Evolutionary conservation across 768 basidiomycete species (phyloP).

Genomic region (Boletus coccyginus): DNA sequence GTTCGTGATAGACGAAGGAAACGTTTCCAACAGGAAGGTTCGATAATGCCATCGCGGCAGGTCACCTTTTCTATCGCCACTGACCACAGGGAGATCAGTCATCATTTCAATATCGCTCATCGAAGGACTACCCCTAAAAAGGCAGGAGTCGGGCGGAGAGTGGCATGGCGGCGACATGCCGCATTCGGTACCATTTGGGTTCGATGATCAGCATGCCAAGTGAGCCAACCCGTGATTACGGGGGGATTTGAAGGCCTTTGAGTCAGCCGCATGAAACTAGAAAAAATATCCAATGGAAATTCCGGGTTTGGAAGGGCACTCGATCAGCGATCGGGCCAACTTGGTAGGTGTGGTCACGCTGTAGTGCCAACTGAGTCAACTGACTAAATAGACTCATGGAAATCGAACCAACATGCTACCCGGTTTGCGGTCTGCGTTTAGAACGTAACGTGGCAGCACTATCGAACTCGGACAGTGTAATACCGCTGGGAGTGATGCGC

Average conservation of each 20-base stretch:
- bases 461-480: too few species aligned
- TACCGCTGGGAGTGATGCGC: not conserved
- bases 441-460: not conserved
- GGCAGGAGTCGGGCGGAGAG: slow-evolving; percentile 17
- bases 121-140: slow-evolving; percentile 25
- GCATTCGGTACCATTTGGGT: not conserved
- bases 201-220: slow-evolving; percentile 12
- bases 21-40: slow-evolving; percentile 27
- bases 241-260: not conserved
- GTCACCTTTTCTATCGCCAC: slow-evolving; percentile 31
- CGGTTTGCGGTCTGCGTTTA: not conserved
- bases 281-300: slow-evolving; percentile 14
- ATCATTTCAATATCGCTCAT: slow-evolving; percentile 32
- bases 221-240: not conserved
- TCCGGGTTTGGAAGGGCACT: slow-evolving; percentile 2
- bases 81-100: slow-evolving; percentile 25
- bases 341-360: not conserved
- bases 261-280: not conserved
- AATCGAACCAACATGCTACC: slow-evolving; percentile 3
- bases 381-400: not conserved
- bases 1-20: slow-evolving; percentile 33
- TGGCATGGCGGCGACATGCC: not conserved
- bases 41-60: slow-evolving; percentile 25
- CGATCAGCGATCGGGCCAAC: slow-evolving; percentile 22
- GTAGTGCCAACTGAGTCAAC: too few species aligned